Evolutionary conservation across 1,284 basidiomycete genomes (phyloP).

Genomic region (Boletellus sp.): DNA sequence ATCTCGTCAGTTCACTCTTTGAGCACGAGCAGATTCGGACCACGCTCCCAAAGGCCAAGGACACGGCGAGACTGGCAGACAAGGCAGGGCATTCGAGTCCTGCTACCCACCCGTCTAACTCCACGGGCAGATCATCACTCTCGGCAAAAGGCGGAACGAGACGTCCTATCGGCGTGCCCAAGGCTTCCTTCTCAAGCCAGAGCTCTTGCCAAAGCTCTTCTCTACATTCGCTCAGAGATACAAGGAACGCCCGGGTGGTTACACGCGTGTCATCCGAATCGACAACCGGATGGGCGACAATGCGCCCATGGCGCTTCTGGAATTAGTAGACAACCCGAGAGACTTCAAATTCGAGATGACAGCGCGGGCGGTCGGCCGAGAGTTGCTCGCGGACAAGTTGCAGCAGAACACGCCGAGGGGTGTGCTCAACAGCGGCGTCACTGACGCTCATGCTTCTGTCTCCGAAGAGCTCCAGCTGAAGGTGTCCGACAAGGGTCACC

Average conservation of each 20-base stretch:
- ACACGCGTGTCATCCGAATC: conserved; percentile 90
- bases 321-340: conserved; percentile 90
- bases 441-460: conserved; percentile 46
- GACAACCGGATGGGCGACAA: conserved; percentile 91
- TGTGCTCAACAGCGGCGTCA: conserved; percentile 49
- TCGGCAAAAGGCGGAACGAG: conserved; percentile 79
- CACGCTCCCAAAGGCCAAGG: conserved; percentile 93
- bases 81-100: conserved; percentile 54
- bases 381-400: conserved; percentile 58
- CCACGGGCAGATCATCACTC: conserved; percentile 72
- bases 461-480: conserved; percentile 43
- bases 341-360: conserved; percentile 88
- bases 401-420: conserved; percentile 40
- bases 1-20: conserved; percentile 91
- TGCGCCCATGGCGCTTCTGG: conserved; percentile 88
- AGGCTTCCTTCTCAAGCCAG: conserved; percentile 71
- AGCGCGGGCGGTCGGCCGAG: conserved; percentile 79
- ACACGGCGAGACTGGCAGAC: conserved; percentile 88
- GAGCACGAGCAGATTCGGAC: conserved; percentile 97
- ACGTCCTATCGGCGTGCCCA: conserved; percentile 64
- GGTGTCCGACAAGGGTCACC: conserved; percentile 38
- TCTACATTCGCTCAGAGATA: conserved; percentile 81
- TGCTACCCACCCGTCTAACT: conserved; percentile 10
- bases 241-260: conserved; percentile 82
- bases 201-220: conserved; percentile 79